Evolutionary conservation across 2,329 filamentous ascomycete genomes (phyloP), one percentile per base, ranked within the genome.

Genomic region (Fusarium sp.): DNA sequence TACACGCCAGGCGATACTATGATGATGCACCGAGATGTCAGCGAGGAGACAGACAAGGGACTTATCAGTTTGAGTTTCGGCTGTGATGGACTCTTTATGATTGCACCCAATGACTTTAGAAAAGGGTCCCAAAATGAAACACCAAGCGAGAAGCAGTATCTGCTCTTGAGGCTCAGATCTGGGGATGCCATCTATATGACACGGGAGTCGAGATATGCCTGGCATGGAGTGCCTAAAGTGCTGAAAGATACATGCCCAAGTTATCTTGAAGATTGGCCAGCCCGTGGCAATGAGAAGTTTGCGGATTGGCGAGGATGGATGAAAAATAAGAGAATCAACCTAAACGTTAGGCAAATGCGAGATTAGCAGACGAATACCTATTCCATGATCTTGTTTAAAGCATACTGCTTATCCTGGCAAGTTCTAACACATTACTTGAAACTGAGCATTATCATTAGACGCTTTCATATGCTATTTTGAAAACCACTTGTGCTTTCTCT

Each of bases 201-300:
- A 56, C 89, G 92, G 26, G 87, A 90, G 66, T 92, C 94, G 8
- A 88, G 96, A 48, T 97, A 94, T 82, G 95, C 96, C 5, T 98
- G 96, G 96, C 96, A 98, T 83, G 95, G 94, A 18, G 95, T 98
- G 18, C 95, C 96, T 11, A 96, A 95, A 81, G 92, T 98, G 18
- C 79, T 98, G 41, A 88, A 90, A 53, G 89, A 85, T 2, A 97
- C 94, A 0, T 98, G 95, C 82, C 96, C 96, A 0, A 84, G 84
- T 0, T 93, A 91, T 82, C 82, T 98, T 56, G 84, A 86, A 64
- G 85, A 92, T 47, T 98, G 95, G 95, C 95, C 95, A 1, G 86
- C 86, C 6, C 55, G 67, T 15, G 84, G 79, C 55, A 80, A 83
- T n/a, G 85, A 82, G 20, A 82, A 82, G 48, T 94, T 89, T 78